Percentiles rank a stretch among this genome's conserved stretches.
Evolutionary conservation across 768 basidiomycete genomes (phyloP).

Genomic region (Antrodiella citrinella): DNA sequence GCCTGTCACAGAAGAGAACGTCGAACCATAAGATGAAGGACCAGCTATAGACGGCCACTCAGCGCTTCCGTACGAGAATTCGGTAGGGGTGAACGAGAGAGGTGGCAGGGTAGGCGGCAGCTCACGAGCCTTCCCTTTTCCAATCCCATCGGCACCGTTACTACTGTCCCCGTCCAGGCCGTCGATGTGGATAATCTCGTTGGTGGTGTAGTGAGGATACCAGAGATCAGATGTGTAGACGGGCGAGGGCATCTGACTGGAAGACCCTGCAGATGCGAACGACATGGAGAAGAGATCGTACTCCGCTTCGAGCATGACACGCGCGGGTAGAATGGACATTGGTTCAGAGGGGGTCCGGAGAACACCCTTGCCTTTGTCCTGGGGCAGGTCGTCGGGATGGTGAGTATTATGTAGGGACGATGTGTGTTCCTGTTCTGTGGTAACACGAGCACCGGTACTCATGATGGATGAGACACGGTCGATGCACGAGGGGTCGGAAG

Average conservation of each 20-base stretch:
- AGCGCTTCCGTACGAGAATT: conserved; percentile 31
- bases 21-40: conserved; percentile 21
- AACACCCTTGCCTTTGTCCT: conserved; percentile 48
- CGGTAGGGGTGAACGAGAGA: conserved; percentile 49
- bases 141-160: conserved; percentile 14
- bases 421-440: conserved; percentile 2
- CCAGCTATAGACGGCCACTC: conserved; percentile 20
- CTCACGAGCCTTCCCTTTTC: conserved; percentile 53
- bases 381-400: conserved; percentile 7
- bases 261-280: conserved; percentile 24
- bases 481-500: not conserved
- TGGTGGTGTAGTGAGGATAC: conserved; percentile 1
- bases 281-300: conserved; percentile 29
- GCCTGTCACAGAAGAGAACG: conserved; percentile 12
- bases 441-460: not conserved
- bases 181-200: not conserved
- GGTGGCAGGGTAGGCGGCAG: conserved; percentile 58
- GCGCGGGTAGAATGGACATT: conserved; percentile 41
- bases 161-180: conserved; percentile 1
- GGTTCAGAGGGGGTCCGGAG: conserved; percentile 26
- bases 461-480: not conserved
- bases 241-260: conserved; percentile 16
- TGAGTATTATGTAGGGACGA: conserved; percentile 6
- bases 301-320: conserved; percentile 22
- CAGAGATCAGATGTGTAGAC: conserved; percentile 1